A percentile compares a stretch with the other conserved stretches of the same genome.
phyloP scores from a whole-genome alignment of 2,329 filamentous ascomycete genomes.

The Epicoccum sorghinum region DNA sequence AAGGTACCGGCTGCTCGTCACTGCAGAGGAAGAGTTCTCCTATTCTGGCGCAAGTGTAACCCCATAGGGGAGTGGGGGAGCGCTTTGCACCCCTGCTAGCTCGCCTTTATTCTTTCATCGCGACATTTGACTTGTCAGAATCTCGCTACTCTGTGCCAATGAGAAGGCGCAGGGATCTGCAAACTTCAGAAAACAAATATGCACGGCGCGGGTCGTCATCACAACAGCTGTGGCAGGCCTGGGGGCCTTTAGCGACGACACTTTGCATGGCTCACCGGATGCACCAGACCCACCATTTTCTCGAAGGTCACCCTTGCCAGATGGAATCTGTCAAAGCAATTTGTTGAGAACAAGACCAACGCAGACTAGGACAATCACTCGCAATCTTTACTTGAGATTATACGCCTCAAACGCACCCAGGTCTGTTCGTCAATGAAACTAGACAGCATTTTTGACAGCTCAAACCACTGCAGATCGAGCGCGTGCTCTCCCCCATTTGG shows the following conservation, averaged over 20 bases:
- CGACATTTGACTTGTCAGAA: conserved; percentile 1
- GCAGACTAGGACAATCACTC: background rate
- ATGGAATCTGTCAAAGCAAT: background rate
- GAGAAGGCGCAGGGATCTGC: background rate
- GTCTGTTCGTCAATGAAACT: background rate
- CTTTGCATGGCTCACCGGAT: conserved; percentile 15
- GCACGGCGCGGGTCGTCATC: background rate
- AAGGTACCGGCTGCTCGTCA: background rate
- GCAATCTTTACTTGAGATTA: background rate
- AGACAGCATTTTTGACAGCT: conserved; percentile 11
- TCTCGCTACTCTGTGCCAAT: background rate
- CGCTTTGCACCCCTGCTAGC: background rate
- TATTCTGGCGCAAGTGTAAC: background rate
- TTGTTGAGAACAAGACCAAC: conserved; percentile 9
- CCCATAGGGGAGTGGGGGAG: no score
- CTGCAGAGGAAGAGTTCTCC: background rate
- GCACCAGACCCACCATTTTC: background rate
- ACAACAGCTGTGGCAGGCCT: conserved; percentile 1
- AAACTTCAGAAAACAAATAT: background rate
- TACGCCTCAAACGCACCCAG: conserved; percentile 8
- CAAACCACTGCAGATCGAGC: conserved; percentile 9
- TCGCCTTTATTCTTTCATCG: background rate
- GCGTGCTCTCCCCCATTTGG: conserved; percentile 11
- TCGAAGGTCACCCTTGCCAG: background rate
- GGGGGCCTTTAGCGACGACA: background rate